These are phyloP conservation scores for Eutreptiella sp. DNA, from an alignment of 208 protist species.

Conservation along the genomic window DNA sequence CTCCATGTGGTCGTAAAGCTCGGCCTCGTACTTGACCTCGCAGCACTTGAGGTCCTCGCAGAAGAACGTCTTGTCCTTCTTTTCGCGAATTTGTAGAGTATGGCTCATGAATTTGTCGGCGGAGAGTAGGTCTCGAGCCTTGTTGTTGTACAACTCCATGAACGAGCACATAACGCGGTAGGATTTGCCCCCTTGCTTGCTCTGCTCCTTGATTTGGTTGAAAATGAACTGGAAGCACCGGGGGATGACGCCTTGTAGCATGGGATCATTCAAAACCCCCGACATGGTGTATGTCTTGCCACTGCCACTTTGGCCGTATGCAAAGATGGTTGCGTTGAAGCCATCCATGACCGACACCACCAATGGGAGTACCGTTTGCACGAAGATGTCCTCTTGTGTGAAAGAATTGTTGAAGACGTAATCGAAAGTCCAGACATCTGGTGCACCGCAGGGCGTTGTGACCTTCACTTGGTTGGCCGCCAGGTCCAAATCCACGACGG, in stretches of 20 bases:
- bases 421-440: conserved; percentile 74
- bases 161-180: conserved; percentile 25
- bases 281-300: conserved; percentile 90
- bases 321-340: conserved; percentile 86
- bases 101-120: conserved; percentile 19
- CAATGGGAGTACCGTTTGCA: conserved; percentile 69
- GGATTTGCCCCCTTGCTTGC: background rate
- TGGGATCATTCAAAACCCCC: conserved; percentile 35
- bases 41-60: conserved; percentile 19
- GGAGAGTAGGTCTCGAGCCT: conserved; percentile 20
- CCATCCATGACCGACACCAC: conserved; percentile 72
- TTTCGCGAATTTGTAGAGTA: conserved; percentile 33
- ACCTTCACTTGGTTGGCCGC: conserved; percentile 58
- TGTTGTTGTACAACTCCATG: conserved; percentile 38
- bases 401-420: conserved; percentile 79
- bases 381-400: conserved; percentile 72
- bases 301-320: conserved; percentile 87
- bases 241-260: conserved; percentile 41
- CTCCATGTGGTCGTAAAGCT: conserved; percentile 33
- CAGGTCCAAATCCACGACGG: conserved; percentile 63
- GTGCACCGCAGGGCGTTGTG: conserved; percentile 48
- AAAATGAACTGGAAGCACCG: conserved; percentile 41
- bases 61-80: conserved; percentile 32
- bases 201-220: conserved; percentile 18
- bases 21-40: conserved; percentile 9